Conservation (phyloP, 306 rosid species). For the Neltuma alba region DNA sequence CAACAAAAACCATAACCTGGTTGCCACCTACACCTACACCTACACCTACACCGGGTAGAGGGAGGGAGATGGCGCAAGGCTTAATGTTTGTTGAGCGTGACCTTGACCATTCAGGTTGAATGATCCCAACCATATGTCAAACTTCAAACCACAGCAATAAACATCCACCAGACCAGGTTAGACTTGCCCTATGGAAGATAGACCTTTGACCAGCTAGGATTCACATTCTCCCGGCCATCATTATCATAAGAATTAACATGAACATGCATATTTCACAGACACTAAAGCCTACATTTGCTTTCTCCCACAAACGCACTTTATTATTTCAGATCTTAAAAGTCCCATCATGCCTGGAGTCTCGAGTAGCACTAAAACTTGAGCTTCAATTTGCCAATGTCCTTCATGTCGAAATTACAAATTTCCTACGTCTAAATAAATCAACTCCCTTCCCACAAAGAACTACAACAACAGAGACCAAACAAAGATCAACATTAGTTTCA, state of each 20-base stretch:
- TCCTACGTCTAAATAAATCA: conserved; percentile 46
- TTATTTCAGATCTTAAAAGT: conserved; percentile 27
- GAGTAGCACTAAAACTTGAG: conserved; percentile 57
- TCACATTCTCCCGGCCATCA: conserved; percentile 25
- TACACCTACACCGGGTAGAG: too few relatives aligned
- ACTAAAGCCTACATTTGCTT: conserved; percentile 39
- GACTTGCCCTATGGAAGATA: background rate
- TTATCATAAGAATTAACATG: background rate
- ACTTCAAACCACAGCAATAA: background rate
- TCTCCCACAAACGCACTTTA: conserved; percentile 38
- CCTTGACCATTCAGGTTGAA: background rate
- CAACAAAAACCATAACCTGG: background rate
- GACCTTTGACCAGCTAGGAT: background rate
- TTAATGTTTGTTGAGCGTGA: background rate
- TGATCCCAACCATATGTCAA: background rate
- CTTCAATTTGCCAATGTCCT: conserved; percentile 55
- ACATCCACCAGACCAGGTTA: background rate
- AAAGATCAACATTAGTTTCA: conserved; percentile 36
- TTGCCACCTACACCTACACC: background rate
- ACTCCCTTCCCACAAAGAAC: conserved; percentile 50
- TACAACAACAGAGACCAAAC: conserved; percentile 30
- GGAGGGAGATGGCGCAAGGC: too few relatives aligned
- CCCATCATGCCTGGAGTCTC: conserved; percentile 29
- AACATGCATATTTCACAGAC: conserved; percentile 42
- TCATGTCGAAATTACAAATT: conserved; percentile 44